phyloP scores from a whole-genome alignment of 2,329 filamentous ascomycete genomes.

The Pseudovirgaria hyperparasitica region DNA sequence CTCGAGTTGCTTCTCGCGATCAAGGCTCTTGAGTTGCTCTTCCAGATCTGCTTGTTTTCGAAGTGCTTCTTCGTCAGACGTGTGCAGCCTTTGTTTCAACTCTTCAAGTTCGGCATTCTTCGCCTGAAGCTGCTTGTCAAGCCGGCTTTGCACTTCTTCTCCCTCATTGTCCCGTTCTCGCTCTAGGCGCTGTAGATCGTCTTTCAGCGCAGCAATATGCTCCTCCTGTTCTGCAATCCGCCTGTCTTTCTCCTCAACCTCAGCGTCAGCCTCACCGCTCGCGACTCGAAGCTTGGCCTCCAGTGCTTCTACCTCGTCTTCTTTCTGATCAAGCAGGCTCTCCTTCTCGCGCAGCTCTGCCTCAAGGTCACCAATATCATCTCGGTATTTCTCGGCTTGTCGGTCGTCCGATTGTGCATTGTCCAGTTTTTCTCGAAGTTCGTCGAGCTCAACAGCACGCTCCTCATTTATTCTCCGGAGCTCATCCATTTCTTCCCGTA shows the following conservation, averaged over 20 bases:
- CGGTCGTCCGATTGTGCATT: conserved; percentile 17
- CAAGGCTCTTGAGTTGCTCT: conserved; percentile 17
- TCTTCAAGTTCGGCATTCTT: conserved; percentile 39
- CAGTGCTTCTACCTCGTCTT: conserved; percentile 22
- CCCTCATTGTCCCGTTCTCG: conserved; percentile 30
- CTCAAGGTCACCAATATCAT: conserved; percentile 21
- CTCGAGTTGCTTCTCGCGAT: conserved; percentile 25
- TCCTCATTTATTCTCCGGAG: conserved; percentile 32
- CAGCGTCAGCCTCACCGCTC: conserved; percentile 16
- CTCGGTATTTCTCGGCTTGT: conserved; percentile 22
- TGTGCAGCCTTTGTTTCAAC: conserved; percentile 26
- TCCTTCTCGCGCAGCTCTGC: conserved; percentile 22
- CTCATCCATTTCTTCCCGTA: conserved; percentile 48
- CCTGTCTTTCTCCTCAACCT: conserved; percentile 18
- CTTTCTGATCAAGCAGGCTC: conserved; percentile 22
- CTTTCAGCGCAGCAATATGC: conserved; percentile 20
- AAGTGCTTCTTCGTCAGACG: conserved; percentile 18
- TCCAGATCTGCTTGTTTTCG: conserved; percentile 17
- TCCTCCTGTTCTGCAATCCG: conserved; percentile 19
- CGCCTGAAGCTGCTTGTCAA: conserved; percentile 24
- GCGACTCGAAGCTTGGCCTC: conserved; percentile 18
- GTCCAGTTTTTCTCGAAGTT: conserved; percentile 21
- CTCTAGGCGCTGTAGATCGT: conserved; percentile 11
- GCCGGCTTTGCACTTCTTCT: conserved; percentile 26
- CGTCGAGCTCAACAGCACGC: conserved; percentile 22